Base-by-base conservation (phyloP, 2,329 filamentous ascomycete species). In the Furcasterigmium sp. region DNA sequence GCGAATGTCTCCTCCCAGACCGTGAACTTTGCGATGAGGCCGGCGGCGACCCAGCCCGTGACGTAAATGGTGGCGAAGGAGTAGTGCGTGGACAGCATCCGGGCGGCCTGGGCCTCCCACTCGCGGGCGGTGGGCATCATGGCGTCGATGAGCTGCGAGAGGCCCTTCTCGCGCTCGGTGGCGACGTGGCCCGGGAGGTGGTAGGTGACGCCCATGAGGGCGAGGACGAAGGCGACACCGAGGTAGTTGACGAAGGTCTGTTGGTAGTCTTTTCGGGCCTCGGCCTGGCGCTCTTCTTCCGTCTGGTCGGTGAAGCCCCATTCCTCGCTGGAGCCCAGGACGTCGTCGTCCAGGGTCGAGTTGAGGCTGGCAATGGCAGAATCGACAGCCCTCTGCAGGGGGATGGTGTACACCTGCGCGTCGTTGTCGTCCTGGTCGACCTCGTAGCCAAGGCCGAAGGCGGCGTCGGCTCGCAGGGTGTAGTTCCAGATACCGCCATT, bases 121-220 rank as follows among this genome's bases (percentile, higher is more conserved):
- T 39, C 84, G 70, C 39, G 26, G 71, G 75, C 42, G 72, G 72
- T 66, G 80, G 80, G 44, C 80, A 76, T 85, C 83, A 89, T 89
- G 39, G 84, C 80, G 62, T 90, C 85, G 28, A 89, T 80, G 13
- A 90, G 69, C 53, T 86, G 81, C 4, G 82, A 84, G 65, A 88
- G 81, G 3, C 85, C 85, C 7, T 76, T 63, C 60, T 88, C 85
- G 39, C 85, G 69, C 60, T 89, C 85, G 2, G 75, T 74, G 3
- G 84, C 82, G 60, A 87, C 79, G 51, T 85, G 73, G 23, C 84
- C 83, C 3, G 83, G 82, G 13, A 87, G 67, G 53, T 89, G 85
- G 54, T 89, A 88, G 40, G 78, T 78, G 5, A 88, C 76, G 5
- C 82, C 82, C 30, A 85, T 76, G 43, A 86, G 75, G 5, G 78